Evolutionary conservation across 805 yeast genomes (phyloP), one percentile per base, ranked within the genome.

Genomic region (Blastobotrys chiropterorum): DNA sequence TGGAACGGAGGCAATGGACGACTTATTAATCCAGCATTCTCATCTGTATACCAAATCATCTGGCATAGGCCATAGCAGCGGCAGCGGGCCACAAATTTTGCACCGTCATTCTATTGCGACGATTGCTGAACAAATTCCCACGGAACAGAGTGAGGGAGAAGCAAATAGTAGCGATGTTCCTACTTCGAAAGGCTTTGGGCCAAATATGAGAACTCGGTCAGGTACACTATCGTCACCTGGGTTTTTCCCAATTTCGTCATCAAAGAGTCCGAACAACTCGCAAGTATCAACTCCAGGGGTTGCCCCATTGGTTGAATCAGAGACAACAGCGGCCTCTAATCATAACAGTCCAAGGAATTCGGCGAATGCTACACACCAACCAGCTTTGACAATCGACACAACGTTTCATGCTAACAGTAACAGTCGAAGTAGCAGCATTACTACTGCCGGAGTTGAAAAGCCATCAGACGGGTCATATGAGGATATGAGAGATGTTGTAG

Each of bases 401-500:
- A 11, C 34, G 34, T 26, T 26, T 26, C 5, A 26, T 26, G 34
- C 8, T 26, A 26, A 6, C 34, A 5, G 11, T 5, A 11, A 26
- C 34, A 26, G 34, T 11, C 5, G 34, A 26, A 26, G 11, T 11
- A 26, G 11, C 34, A 26, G 34, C 34, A 6, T 26, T 26, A 26
- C 34, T 26, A 11, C 34, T 26, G 34, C 8, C 34, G 34, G 11
- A 6, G 11, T n/a, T 20, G 20, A 20, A 4, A 22, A 20, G 11
- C 3, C 19, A 11, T 15, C 16, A 14, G 43, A 26, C 11, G 34
- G 34, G n/a, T n/a, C n/a, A 26, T 26, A 26, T 26, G 34, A 26
- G 21, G 45, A 47, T 16, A 21, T 38, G 19, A 20, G 39, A 39
- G 34, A 16, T 3, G 16, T 19, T 20, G 46, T 75, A 13, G 76